Conservation (phyloP, 108 stramenopile genomes). For the Nannochloropsis gaditana region DNA sequence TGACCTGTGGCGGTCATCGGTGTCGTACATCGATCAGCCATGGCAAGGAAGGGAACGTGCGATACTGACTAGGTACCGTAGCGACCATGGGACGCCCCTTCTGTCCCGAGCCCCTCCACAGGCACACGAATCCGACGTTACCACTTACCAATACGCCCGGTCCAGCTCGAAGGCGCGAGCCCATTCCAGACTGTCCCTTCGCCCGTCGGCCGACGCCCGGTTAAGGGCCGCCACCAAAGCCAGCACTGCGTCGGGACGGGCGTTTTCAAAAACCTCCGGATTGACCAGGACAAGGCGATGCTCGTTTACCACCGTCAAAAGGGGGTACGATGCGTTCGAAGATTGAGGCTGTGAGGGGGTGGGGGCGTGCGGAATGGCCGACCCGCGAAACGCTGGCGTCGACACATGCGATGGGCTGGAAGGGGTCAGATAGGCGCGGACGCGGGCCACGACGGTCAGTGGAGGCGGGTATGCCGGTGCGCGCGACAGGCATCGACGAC, state of each 20-base stretch:
- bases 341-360: not conserved
- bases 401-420: not conserved
- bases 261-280: not conserved
- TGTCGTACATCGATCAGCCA: no score
- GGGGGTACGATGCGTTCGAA: not conserved
- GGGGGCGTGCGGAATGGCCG: not conserved
- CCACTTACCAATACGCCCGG: constrained; percentile 1
- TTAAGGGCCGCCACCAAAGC: not conserved
- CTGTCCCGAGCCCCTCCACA: not conserved
- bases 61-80: no score
- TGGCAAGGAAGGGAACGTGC: no score
- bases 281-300: constrained; percentile 7
- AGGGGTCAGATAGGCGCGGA: not conserved
- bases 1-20: not conserved
- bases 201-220: not conserved
- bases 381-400: not conserved
- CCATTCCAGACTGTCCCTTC: not conserved
- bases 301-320: not conserved
- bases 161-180: not conserved
- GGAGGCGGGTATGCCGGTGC: not conserved
- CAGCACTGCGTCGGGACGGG: not conserved
- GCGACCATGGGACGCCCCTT: not conserved
- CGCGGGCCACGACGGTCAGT: not conserved
- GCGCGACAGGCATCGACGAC: not conserved
- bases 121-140: no score